Percentiles rank a stretch among this genome's conserved stretches.
Evolutionary conservation across 2,329 filamentous ascomycete species (phyloP).

Genomic region (Alternaria consortialis): DNA sequence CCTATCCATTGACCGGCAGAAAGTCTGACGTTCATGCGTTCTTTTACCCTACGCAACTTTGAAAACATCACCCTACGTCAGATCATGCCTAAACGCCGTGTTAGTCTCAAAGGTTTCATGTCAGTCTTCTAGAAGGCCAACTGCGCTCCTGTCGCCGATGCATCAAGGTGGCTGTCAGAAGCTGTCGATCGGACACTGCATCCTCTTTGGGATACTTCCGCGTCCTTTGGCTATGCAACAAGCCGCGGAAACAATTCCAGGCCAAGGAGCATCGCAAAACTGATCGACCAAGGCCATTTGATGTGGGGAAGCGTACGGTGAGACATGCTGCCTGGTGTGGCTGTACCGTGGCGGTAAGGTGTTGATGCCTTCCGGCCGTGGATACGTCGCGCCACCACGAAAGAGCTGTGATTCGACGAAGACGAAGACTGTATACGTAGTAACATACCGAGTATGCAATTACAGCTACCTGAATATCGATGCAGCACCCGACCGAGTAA

Average conservation of each 20-base stretch:
- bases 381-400: constrained; percentile 19
- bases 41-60: constrained; percentile 28
- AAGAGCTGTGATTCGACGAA: background rate
- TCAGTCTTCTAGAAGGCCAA: constrained; percentile 42
- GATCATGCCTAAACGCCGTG: constrained; percentile 27
- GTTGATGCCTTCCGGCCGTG: constrained; percentile 17
- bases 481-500: background rate
- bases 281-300: constrained; percentile 20
- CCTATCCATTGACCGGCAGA: constrained; percentile 19
- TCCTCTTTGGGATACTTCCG: constrained; percentile 22
- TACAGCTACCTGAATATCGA: background rate
- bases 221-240: constrained; percentile 22
- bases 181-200: constrained; percentile 29
- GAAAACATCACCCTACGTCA: constrained; percentile 28
- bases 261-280: constrained; percentile 11
- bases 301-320: constrained; percentile 31
- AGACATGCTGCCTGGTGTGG: constrained; percentile 32
- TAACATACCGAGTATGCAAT: background rate
- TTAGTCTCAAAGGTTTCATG: constrained; percentile 43
- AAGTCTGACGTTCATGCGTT: constrained; percentile 40
- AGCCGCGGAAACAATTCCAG: constrained; percentile 16
- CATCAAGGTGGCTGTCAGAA: constrained; percentile 33
- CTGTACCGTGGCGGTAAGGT: constrained; percentile 28
- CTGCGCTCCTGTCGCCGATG: constrained; percentile 25
- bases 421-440: background rate